Percentiles rank a stretch among this genome's conserved stretches.
These are phyloP conservation scores for Cafeteria roenbergensis DNA, from an alignment of 108 stramenopile genomes.

Conservation along the genomic window DNA sequence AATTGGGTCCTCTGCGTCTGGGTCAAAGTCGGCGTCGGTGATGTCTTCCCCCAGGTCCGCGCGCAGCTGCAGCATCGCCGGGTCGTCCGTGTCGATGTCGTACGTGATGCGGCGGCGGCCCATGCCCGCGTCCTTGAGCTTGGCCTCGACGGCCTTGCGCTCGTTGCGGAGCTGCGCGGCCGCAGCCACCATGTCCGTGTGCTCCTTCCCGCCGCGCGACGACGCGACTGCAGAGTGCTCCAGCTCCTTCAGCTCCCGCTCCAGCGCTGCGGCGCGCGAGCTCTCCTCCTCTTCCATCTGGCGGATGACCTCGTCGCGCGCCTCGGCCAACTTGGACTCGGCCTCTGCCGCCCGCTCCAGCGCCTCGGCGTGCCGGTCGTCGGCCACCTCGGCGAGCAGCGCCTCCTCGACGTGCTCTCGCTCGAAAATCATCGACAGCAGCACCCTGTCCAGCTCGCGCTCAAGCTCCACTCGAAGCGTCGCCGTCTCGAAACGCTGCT, in stretches of 20 bases:
- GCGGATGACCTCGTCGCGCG: neutral
- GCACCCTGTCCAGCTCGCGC: slow-evolving; percentile 36
- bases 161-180: too few species aligned
- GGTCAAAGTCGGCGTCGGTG: neutral
- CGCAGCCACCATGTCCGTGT: neutral
- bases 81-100: neutral
- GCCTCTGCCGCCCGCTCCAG: neutral
- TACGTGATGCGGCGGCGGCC: too few species aligned
- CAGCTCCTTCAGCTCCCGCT: slow-evolving; percentile 6
- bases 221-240: neutral
- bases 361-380: slow-evolving; percentile 5
- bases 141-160: too few species aligned
- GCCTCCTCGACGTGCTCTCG: slow-evolving; percentile 34
- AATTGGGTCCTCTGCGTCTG: slow-evolving; percentile 7
- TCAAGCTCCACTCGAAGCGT: slow-evolving; percentile 42
- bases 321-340: slow-evolving; percentile 6
- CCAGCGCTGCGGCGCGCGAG: neutral
- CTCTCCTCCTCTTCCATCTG: slow-evolving; percentile 9
- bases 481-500: slow-evolving; percentile 35
- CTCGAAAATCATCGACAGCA: slow-evolving; percentile 41
- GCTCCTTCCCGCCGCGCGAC: neutral
- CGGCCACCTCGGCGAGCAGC: slow-evolving; percentile 2
- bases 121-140: too few species aligned
- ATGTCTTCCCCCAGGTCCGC: neutral
- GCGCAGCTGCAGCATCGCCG: neutral